Evolutionary conservation across 202 grass and related monocot genomes (phyloP).

Genomic region (Zoysia matrella): DNA sequence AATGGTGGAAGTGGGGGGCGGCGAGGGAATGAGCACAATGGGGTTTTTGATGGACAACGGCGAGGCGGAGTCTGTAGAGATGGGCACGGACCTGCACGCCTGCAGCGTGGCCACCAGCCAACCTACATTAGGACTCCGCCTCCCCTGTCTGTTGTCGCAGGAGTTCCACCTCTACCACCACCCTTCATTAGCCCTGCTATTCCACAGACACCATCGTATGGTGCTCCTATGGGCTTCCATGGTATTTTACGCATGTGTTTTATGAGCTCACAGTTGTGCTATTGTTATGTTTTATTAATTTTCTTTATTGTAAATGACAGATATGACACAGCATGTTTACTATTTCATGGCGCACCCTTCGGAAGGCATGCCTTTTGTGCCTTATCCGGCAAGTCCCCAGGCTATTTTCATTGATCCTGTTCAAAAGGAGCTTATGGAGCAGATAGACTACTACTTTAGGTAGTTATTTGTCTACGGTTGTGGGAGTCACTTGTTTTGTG

Average conservation of each 20-base stretch:
- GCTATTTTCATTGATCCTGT: conserved; percentile 61
- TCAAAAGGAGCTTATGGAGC: conserved; percentile 47
- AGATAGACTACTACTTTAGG: conserved; percentile 99
- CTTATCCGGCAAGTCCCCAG: conserved; percentile 56
- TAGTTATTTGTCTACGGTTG: conserved; percentile 26
- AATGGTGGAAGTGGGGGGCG: conserved; percentile 58
- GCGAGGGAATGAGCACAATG: conserved; percentile 55
- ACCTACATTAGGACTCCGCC: conserved; percentile 50
- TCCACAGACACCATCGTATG: conserved; percentile 61
- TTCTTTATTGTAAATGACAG: conserved; percentile 36
- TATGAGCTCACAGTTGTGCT: conserved; percentile 32
- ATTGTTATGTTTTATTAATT: conserved; percentile 35
- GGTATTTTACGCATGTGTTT: conserved; percentile 52
- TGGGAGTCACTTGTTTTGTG: conserved; percentile 8
- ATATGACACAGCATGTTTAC: conserved; percentile 56
- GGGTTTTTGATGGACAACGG: conserved; percentile 49
- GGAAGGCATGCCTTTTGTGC: conserved; percentile 56
- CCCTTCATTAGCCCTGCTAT: conserved; percentile 53
- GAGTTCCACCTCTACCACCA: conserved; percentile 40
- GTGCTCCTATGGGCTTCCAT: conserved; percentile 60
- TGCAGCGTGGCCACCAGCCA: conserved; percentile 49
- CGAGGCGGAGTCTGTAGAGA: conserved; percentile 44
- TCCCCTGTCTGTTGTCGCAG: too few species aligned
- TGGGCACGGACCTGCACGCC: conserved; percentile 51
- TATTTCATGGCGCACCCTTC: conserved; percentile 43